A percentile compares a stretch with the other conserved stretches of the same genome.
These are phyloP conservation scores for Ballota nigra DNA, from an alignment of 257 asterid genomes.

Conservation along the genomic window DNA sequence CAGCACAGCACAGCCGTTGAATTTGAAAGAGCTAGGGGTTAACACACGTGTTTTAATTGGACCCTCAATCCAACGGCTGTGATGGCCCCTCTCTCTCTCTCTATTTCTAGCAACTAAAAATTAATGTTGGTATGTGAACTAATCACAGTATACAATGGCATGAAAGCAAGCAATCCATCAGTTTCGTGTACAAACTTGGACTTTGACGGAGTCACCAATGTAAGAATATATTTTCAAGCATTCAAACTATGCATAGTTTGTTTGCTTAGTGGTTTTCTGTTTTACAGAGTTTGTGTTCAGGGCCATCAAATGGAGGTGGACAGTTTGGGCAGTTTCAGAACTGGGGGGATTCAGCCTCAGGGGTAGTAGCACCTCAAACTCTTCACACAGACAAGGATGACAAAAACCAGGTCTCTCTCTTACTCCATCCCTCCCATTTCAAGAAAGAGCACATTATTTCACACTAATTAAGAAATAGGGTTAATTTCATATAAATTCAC, in stretches of 20 bases:
- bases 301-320: conserved; percentile 34
- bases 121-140: not conserved
- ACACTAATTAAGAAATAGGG: no score
- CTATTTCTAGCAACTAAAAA: not conserved
- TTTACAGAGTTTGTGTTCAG: conserved; percentile 46
- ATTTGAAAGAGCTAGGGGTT: not conserved
- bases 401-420: conserved; percentile 22
- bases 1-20: not conserved
- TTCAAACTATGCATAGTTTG: no score
- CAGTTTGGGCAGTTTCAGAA: conserved; percentile 35
- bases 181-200: conserved; percentile 39
- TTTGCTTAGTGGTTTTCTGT: not conserved
- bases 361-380: conserved; percentile 25
- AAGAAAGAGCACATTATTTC: no score
- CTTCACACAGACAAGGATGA: conserved; percentile 26
- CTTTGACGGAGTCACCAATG: conserved; percentile 55
- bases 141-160: conserved; percentile 47
- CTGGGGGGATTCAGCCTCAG: conserved; percentile 29
- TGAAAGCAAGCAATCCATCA: conserved; percentile 50
- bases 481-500: no score
- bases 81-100: not conserved
- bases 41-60: no score
- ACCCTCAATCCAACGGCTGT: not conserved
- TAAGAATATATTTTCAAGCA: conserved; percentile 23
- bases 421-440: no score